Conservation (phyloP, 805 yeast genomes). For the Clavispora vitiphila region DNA sequence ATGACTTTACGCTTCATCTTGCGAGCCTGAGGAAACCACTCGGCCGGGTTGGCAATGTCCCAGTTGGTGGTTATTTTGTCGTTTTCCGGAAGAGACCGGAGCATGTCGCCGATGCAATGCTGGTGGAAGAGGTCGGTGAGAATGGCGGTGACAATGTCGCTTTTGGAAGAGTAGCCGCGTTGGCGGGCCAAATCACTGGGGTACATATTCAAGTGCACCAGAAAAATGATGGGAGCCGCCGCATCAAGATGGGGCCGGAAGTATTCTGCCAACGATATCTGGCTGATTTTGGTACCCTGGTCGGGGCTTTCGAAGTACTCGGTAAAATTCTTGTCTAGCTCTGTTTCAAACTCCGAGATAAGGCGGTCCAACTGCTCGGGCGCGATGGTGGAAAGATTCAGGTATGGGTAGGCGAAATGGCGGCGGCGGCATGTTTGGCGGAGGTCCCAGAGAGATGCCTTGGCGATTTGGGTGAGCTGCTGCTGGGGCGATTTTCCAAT, state of each 20-base stretch:
- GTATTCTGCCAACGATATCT: constrained; percentile 5
- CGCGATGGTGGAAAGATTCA: background rate
- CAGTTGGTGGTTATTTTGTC: constrained; percentile 4
- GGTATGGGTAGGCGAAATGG: background rate
- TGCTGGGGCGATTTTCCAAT: background rate
- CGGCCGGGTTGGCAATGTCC: constrained; percentile 29
- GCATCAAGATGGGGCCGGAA: constrained; percentile 3
- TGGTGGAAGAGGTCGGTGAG: constrained; percentile 23
- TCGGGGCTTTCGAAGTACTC: background rate
- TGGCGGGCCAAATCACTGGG: constrained; percentile 3
- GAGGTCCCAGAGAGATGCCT: background rate
- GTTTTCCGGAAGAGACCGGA: background rate
- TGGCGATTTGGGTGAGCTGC: background rate
- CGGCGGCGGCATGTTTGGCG: background rate
- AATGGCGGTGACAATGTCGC: constrained; percentile 18
- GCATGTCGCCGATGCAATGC: constrained; percentile 11
- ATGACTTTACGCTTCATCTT: constrained; percentile 69
- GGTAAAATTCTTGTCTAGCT: background rate
- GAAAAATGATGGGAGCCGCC: constrained; percentile 5
- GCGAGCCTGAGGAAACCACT: constrained; percentile 84
- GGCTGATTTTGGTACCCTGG: background rate
- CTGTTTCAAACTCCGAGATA: background rate
- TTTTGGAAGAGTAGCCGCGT: constrained; percentile 3
- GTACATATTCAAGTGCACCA: constrained; percentile 4
- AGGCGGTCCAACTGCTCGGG: background rate